Evolutionary conservation across 345 rosid species (phyloP), one percentile per base, ranked within the genome.

Genomic region (Populus pruinosa): DNA sequence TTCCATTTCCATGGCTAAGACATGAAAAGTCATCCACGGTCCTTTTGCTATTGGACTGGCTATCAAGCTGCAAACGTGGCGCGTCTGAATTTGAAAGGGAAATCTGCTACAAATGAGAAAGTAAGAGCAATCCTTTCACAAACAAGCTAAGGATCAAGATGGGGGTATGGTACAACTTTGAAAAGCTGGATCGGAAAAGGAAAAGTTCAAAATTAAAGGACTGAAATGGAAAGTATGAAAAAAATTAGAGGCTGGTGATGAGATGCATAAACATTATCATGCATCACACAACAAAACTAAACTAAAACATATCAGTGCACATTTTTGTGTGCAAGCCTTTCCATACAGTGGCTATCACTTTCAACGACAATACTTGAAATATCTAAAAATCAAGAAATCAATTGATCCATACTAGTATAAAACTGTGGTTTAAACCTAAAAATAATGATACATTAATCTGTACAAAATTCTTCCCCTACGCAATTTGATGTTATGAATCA

Each of bases 341-440:
- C 33, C 33, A 31, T 31, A 31, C 33, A 31, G 3, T 38, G 27
- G 38, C 36, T 33, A 21, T 35, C 36, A 71, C 12, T 72, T 35
- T 12, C 59, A 55, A 72, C 35, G 49, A 35, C 10, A 70, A 70
- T 33, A 25, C 29, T 38, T 20, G 36, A 56, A 72, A 9, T 38
- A 47, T 70, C 44, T n/a, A 20, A 38, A 73, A 38, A 36, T n/a
- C 63, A 53, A 33, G 18, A 67, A 25, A 53, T 69, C 56, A 16
- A 69, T 10, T 27, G 56, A 16, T 33, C 23, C 68, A 65, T 36
- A 6, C 16, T 66, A 31, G 70, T 16, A 62, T 64, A 67, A 59
- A 73, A 50, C 77, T 79, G 78, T 79, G 82, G 82, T 74, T 68
- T 79, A 36, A 16, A 69, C 62, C 70, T 74, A 21, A 49, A 56